Conservation (phyloP, 495 filamentous ascomycete genomes). For the Trichoderma orchidacearum region DNA sequence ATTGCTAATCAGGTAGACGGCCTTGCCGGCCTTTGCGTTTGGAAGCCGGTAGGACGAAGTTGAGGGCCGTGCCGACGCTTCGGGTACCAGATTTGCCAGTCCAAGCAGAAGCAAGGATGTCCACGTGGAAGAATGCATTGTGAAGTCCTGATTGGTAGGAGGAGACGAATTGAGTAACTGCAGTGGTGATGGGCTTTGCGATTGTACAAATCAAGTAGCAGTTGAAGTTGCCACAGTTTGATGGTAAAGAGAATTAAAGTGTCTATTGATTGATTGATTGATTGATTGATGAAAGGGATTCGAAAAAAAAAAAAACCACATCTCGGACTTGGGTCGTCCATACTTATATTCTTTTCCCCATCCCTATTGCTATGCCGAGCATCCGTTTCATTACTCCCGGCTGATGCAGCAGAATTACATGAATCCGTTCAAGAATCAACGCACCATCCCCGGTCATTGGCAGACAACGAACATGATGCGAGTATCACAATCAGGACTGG, state of each 20-base stretch:
- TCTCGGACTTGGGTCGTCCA: neutral
- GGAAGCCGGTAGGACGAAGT: neutral
- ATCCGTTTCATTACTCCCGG: neutral
- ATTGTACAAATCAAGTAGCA: neutral
- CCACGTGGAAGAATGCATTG: neutral
- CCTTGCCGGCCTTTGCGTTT: constrained; percentile 17
- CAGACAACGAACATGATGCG: too few relatives aligned
- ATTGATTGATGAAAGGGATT: neutral
- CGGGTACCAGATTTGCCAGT: constrained; percentile 1
- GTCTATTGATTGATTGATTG: neutral
- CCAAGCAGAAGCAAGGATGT: constrained; percentile 1
- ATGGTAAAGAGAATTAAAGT: neutral
- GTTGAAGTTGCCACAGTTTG: neutral
- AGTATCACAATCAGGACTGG: constrained; percentile 1
- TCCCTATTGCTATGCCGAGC: neutral
- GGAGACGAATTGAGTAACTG: neutral
- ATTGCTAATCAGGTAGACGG: constrained; percentile 40
- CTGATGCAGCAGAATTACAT: neutral
- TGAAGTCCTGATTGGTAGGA: neutral
- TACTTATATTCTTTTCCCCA: neutral
- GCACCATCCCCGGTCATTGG: too few relatives aligned
- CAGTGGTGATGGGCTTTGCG: neutral
- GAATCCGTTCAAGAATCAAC: too few relatives aligned
- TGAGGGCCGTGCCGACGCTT: constrained; percentile 1
- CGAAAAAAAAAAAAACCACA: neutral